Percentiles rank a stretch among this genome's conserved stretches.
phyloP scores from a whole-genome alignment of 2,329 filamentous ascomycete species.

The Alternaria hordeiaustralica region DNA sequence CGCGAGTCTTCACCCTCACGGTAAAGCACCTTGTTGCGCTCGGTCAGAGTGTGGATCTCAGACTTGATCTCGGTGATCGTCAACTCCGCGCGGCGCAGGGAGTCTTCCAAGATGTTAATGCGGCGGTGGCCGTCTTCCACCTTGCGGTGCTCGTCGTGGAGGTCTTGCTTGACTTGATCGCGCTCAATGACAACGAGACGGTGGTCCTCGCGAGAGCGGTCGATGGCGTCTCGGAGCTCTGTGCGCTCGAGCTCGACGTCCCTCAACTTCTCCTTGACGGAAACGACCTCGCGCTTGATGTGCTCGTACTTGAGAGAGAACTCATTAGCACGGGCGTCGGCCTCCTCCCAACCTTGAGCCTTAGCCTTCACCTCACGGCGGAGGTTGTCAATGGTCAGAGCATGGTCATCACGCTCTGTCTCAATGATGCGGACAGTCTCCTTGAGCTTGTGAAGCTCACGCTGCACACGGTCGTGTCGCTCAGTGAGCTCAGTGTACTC shows the following conservation, averaged over 20 bases:
- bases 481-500: slow-evolving; percentile 32
- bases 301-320: slow-evolving; percentile 32
- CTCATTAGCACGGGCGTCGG: slow-evolving; percentile 27
- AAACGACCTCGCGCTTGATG: slow-evolving; percentile 30
- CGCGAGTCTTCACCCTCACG: slow-evolving; percentile 26
- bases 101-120: slow-evolving; percentile 25
- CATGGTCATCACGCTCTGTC: slow-evolving; percentile 30
- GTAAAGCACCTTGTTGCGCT: slow-evolving; percentile 23
- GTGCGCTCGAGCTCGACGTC: slow-evolving; percentile 25
- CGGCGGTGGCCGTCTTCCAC: slow-evolving; percentile 24
- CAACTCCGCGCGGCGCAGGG: slow-evolving; percentile 26
- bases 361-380: slow-evolving; percentile 31
- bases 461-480: slow-evolving; percentile 29
- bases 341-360: slow-evolving; percentile 24
- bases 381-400: slow-evolving; percentile 27
- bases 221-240: slow-evolving; percentile 24
- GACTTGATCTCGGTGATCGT: slow-evolving; percentile 19
- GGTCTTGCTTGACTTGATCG: slow-evolving; percentile 31
- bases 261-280: slow-evolving; percentile 30
- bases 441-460: slow-evolving; percentile 30
- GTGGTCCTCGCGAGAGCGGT: slow-evolving; percentile 26
- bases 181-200: slow-evolving; percentile 30
- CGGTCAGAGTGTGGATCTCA: slow-evolving; percentile 25
- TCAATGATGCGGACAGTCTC: slow-evolving; percentile 26
- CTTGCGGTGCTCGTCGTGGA: slow-evolving; percentile 26